Evolutionary conservation across 1,284 basidiomycete genomes (phyloP).

Genomic region (Ceratorhiza oryzae-sativae): DNA sequence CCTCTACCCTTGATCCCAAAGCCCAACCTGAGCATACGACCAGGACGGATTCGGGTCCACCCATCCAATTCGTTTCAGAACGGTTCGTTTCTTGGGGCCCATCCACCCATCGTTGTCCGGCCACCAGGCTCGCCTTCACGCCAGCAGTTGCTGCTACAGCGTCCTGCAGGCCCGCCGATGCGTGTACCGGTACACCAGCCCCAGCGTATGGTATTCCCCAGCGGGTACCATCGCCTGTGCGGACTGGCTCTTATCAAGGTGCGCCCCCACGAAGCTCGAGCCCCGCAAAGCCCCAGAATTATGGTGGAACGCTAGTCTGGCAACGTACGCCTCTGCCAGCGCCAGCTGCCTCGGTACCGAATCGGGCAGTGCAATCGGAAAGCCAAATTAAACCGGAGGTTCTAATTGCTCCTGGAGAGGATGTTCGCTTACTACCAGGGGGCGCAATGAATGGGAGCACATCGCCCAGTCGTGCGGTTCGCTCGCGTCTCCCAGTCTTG

Average conservation of each 20-base stretch:
- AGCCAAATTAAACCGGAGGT: conserved; percentile 23
- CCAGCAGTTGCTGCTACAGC: conserved; percentile 30
- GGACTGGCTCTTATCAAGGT: conserved; percentile 18
- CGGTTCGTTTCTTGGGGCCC: conserved; percentile 2
- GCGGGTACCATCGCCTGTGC: conserved; percentile 23
- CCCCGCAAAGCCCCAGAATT: not conserved
- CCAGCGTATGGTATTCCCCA: not conserved
- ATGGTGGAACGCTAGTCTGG: not conserved
- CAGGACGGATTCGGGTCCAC: conserved; percentile 24
- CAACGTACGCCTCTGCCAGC: not conserved
- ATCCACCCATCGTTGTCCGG: conserved; percentile 31
- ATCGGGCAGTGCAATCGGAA: not conserved
- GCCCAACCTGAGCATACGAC: not conserved
- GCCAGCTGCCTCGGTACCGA: not conserved
- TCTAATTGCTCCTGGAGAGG: conserved; percentile 32
- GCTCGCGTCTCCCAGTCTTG: conserved; percentile 25
- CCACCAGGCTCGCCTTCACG: conserved; percentile 8
- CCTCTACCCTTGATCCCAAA: not conserved
- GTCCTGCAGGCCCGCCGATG: conserved; percentile 27
- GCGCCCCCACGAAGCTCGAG: not conserved
- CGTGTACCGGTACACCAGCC: conserved; percentile 19
- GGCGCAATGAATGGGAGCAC: not conserved
- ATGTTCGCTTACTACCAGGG: not conserved
- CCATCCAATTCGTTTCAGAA: conserved; percentile 13
- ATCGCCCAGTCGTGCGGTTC: conserved; percentile 29